These are phyloP conservation scores for Hanseniaspora singularis DNA, from an alignment of 805 yeast genomes.

Conservation along the genomic window DNA sequence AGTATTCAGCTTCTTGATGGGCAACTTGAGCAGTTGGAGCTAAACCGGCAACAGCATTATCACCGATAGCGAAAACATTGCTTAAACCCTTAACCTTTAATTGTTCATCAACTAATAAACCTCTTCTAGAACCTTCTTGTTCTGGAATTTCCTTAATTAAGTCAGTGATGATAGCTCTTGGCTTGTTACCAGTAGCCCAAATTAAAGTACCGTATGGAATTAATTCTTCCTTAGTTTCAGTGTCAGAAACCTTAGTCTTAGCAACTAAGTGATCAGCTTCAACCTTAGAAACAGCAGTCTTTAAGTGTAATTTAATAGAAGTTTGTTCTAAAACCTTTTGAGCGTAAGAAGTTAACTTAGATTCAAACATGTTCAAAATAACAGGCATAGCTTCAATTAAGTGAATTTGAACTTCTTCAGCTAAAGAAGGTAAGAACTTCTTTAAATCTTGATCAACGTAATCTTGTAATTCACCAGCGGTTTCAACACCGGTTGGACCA, in stretches of 20 bases:
- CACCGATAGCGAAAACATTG: slow-evolving; percentile 83
- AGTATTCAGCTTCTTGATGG: slow-evolving; percentile 77
- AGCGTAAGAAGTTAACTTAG: slow-evolving; percentile 35
- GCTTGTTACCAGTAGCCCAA: slow-evolving; percentile 96
- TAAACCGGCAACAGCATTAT: slow-evolving; percentile 75
- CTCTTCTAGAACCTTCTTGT: slow-evolving; percentile 76
- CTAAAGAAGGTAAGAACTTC: slow-evolving; percentile 79
- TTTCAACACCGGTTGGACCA: slow-evolving; percentile 97
- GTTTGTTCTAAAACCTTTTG: slow-evolving; percentile 34
- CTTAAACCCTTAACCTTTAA: slow-evolving; percentile 70
- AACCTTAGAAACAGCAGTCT: slow-evolving; percentile 82
- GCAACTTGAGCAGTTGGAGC: slow-evolving; percentile 98
- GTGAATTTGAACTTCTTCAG: slow-evolving; percentile 71
- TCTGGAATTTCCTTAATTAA: slow-evolving; percentile 61
- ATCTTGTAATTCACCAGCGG: slow-evolving; percentile 92
- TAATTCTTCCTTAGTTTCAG: slow-evolving; percentile 41
- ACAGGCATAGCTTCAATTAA: slow-evolving; percentile 85
- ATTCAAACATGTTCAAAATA: slow-evolving; percentile 49
- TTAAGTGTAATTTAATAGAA: slow-evolving; percentile 64
- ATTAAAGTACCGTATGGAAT: slow-evolving; percentile 87
- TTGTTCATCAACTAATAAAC: slow-evolving; percentile 67
- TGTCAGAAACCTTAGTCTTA: slow-evolving; percentile 59
- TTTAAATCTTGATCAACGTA: slow-evolving; percentile 82
- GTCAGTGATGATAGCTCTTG: slow-evolving; percentile 58
- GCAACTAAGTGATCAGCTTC: slow-evolving; percentile 62